Evolutionary conservation across 208 protist genomes (phyloP).

Genomic region (Acanthamoeba sp.): DNA sequence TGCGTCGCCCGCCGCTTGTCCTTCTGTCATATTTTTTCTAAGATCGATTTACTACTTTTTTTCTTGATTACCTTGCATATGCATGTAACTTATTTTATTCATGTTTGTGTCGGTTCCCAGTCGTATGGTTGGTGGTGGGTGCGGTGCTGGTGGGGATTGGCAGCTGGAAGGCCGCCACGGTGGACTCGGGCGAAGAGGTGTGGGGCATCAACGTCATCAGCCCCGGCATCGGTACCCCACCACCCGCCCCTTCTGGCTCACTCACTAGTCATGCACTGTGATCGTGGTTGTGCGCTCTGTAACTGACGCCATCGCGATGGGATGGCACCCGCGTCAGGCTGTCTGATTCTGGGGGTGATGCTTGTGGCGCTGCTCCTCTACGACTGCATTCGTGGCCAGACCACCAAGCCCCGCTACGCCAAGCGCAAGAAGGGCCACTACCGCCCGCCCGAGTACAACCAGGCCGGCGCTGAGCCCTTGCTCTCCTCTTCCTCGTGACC

Average conservation of each 20-base stretch:
- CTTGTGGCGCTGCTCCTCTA: neutral
- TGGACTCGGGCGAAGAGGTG: neutral
- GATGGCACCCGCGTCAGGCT: neutral
- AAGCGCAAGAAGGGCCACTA: constrained; percentile 28
- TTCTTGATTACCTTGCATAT: neutral
- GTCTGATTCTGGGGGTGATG: neutral
- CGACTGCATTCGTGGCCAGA: constrained; percentile 9
- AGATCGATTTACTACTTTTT: neutral
- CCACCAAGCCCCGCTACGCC: constrained; percentile 5
- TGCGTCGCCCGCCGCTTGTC: neutral
- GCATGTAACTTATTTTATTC: neutral
- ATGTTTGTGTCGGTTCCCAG: neutral
- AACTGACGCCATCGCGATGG: neutral
- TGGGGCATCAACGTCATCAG: constrained; percentile 32
- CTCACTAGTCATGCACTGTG: neutral
- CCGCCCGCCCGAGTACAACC: neutral
- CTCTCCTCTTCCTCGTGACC: neutral
- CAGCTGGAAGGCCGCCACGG: constrained; percentile 1
- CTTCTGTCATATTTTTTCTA: too few species aligned
- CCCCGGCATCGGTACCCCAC: neutral
- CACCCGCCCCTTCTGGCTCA: neutral
- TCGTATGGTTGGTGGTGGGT: neutral
- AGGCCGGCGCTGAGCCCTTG: neutral
- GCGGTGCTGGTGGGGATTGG: neutral
- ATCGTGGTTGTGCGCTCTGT: neutral